Percentiles rank a stretch among this genome's conserved stretches.
Evolutionary conservation across 176 grass and related monocot genomes (phyloP).

Genomic region (Metroxylon sagu): DNA sequence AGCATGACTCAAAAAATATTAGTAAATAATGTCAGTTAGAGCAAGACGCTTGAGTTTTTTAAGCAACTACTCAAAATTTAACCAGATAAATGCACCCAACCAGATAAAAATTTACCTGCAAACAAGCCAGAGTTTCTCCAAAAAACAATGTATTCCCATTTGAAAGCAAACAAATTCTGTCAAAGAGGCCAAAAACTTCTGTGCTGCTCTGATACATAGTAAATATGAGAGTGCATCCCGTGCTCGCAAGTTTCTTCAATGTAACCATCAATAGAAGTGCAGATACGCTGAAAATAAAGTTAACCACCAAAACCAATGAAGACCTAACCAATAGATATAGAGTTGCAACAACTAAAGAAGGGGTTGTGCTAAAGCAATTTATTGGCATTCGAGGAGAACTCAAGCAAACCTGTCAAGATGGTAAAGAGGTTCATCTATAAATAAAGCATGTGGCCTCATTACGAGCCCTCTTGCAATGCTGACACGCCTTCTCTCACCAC

Average conservation of each 20-base stretch:
- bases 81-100: neutral
- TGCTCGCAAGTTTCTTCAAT: constrained; percentile 95
- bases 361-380: too few species aligned
- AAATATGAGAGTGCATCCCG: constrained; percentile 93
- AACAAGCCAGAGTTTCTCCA: constrained; percentile 85
- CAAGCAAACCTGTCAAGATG: constrained; percentile 70
- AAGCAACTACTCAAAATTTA: too few species aligned
- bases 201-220: constrained; percentile 99
- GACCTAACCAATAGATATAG: too few species aligned
- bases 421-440: constrained; percentile 86
- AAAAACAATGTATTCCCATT: constrained; percentile 96
- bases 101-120: constrained; percentile 54
- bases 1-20: too few species aligned
- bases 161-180: constrained; percentile 94
- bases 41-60: too few species aligned
- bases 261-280: constrained; percentile 95
- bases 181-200: constrained; percentile 95
- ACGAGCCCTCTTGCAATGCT: constrained; percentile 94
- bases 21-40: too few species aligned
- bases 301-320: neutral
- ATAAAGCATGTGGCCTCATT: constrained; percentile 75
- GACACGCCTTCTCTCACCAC: constrained; percentile 68
- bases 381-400: neutral
- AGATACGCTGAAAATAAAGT: constrained; percentile 62
- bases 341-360: too few species aligned